Evolutionary conservation across 2,329 filamentous ascomycete genomes (phyloP).

Genomic region (Sclerotinia sclerotiorum): DNA sequence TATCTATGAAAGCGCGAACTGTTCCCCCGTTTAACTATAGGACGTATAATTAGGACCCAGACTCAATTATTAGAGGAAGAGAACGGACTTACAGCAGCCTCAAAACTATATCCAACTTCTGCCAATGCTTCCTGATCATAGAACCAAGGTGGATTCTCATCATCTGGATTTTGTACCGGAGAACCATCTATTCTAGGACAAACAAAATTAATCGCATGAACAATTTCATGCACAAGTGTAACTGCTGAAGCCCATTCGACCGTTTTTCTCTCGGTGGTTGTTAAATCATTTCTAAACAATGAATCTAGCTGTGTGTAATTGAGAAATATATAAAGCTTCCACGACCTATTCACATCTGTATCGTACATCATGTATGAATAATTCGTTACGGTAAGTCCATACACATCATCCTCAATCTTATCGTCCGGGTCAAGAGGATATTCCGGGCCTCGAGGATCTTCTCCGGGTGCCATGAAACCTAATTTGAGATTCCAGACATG

Average conservation of each 20-base stretch:
- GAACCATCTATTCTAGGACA: neutral
- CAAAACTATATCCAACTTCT: slow-evolving; percentile 30
- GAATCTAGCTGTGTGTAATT: slow-evolving; percentile 6
- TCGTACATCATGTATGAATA: slow-evolving; percentile 18
- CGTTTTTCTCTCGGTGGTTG: neutral
- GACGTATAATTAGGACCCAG: neutral
- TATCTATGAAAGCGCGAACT: neutral
- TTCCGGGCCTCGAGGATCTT: slow-evolving; percentile 22
- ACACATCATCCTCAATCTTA: neutral
- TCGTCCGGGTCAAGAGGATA: neutral
- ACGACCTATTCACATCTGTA: neutral
- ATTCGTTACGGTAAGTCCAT: slow-evolving; percentile 22
- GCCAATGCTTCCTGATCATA: slow-evolving; percentile 27
- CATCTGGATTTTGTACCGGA: neutral
- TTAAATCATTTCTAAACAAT: slow-evolving; percentile 25
- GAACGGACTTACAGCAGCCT: slow-evolving; percentile 25
- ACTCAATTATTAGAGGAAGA: neutral
- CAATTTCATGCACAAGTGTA: slow-evolving; percentile 27
- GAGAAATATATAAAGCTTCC: slow-evolving; percentile 25
- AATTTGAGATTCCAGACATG: slow-evolving; percentile 9
- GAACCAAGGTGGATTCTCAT: slow-evolving; percentile 24
- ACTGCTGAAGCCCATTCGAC: slow-evolving; percentile 26
- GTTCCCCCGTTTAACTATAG: slow-evolving; percentile 14
- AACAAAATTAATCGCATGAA: slow-evolving; percentile 25
- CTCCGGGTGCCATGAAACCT: slow-evolving; percentile 24